Percentiles rank a stretch among this genome's conserved stretches.
These are phyloP conservation scores for Paulownia fortunei DNA, from an alignment of 257 asterid species.

Conservation along the genomic window DNA sequence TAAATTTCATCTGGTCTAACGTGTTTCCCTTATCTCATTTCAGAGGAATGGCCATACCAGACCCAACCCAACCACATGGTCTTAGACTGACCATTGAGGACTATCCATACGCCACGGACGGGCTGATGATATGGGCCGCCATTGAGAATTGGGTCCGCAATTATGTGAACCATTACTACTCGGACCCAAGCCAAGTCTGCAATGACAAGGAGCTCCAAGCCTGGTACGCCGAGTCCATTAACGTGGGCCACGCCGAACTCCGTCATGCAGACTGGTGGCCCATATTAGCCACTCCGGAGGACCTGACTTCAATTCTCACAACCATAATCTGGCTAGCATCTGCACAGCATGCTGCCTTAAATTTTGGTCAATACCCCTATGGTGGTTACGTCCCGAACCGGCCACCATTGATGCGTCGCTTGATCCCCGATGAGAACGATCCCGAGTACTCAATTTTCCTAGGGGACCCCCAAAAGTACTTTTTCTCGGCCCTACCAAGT, in stretches of 20 bases:
- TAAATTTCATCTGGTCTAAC: slow-evolving; percentile 24
- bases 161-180: slow-evolving; percentile 75
- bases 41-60: slow-evolving; percentile 96
- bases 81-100: slow-evolving; percentile 69
- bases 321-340: slow-evolving; percentile 89
- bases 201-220: slow-evolving; percentile 88
- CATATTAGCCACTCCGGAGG: slow-evolving; percentile 65
- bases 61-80: slow-evolving; percentile 79
- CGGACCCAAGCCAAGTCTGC: slow-evolving; percentile 59
- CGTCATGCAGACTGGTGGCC: slow-evolving; percentile 96
- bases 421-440: slow-evolving; percentile 76
- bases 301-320: slow-evolving; percentile 77
- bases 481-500: slow-evolving; percentile 79
- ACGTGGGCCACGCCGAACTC: slow-evolving; percentile 85
- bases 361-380: slow-evolving; percentile 95
- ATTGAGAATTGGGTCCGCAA: slow-evolving; percentile 69
- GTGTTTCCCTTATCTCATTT: slow-evolving; percentile 5
- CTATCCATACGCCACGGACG: slow-evolving; percentile 94
- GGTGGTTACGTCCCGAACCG: slow-evolving; percentile 97
- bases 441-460: slow-evolving; percentile 67
- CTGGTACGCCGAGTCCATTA: slow-evolving; percentile 92
- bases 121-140: slow-evolving; percentile 85
- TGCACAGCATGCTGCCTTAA: slow-evolving; percentile 94
- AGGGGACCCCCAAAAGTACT: slow-evolving; percentile 82
- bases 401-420: slow-evolving; percentile 84